These are phyloP conservation scores for Funneliformis caledonium DNA, from an alignment of 371 early-diverging fungal genomes.

Conservation along the genomic window DNA sequence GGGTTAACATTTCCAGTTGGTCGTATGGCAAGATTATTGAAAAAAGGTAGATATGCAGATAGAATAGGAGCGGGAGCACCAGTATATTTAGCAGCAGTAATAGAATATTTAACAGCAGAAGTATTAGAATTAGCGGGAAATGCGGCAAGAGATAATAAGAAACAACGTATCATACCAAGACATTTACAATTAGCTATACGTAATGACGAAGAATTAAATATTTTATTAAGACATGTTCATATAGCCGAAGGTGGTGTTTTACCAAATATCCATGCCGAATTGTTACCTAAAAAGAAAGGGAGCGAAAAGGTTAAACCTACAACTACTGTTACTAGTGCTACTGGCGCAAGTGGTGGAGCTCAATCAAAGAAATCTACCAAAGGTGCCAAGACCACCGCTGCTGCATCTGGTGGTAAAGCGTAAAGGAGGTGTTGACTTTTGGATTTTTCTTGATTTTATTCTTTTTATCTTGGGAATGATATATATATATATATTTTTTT, in stretches of 20 bases:
- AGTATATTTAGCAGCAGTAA: conserved; percentile 28
- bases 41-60: conserved; percentile 21
- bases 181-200: conserved; percentile 26
- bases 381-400: not conserved
- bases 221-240: conserved; percentile 87
- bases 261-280: conserved; percentile 81
- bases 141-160: conserved; percentile 22
- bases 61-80: conserved; percentile 16
- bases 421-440: not conserved
- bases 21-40: conserved; percentile 88
- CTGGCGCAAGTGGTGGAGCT: not conserved
- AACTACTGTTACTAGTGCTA: not conserved
- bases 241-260: conserved; percentile 89
- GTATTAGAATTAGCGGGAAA: conserved; percentile 23
- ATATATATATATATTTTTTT: too few species aligned
- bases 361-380: not conserved
- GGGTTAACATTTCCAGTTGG: conserved; percentile 96
- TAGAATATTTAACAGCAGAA: conserved; percentile 32
- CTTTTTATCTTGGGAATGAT: too few species aligned
- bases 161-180: conserved; percentile 19
- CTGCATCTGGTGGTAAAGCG: not conserved
- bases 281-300: conserved; percentile 74
- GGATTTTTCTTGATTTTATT: too few species aligned
- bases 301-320: conserved; percentile 46
- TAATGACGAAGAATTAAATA: conserved; percentile 83